Evolutionary conservation across 2,329 filamentous ascomycete genomes (phyloP).

Genomic region (Myriosclerotinia curreyana): DNA sequence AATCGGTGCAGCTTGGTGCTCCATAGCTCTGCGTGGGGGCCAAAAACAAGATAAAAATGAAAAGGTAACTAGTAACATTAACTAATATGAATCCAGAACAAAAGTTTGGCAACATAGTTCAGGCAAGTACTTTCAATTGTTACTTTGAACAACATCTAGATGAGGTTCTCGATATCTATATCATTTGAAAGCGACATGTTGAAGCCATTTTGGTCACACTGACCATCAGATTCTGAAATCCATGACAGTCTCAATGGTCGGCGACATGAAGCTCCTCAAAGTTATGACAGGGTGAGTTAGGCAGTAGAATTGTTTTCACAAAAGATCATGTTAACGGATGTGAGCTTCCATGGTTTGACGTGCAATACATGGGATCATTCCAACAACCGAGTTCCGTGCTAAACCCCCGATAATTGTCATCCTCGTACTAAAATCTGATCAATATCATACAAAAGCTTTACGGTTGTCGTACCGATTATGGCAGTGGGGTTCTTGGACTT

Average conservation of each 20-base stretch:
- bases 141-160: not conserved
- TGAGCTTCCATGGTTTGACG: too few species aligned
- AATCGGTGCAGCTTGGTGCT: not conserved
- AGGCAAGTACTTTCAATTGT: not conserved
- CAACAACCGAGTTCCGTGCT: too few species aligned
- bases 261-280: not conserved
- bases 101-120: not conserved
- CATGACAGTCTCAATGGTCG: not conserved
- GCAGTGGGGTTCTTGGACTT: not conserved
- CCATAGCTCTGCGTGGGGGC: not conserved
- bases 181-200: not conserved
- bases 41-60: not conserved
- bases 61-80: not conserved
- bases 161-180: not conserved
- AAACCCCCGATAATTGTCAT: too few species aligned
- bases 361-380: too few species aligned
- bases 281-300: not conserved
- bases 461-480: not conserved
- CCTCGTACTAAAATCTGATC: not conserved
- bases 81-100: not conserved
- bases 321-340: not conserved
- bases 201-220: not conserved
- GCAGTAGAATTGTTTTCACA: not conserved
- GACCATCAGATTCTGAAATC: not conserved
- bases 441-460: not conserved